Conservation (phyloP, 1,139 yeast genomes). For the Petasospora fabianii region DNA sequence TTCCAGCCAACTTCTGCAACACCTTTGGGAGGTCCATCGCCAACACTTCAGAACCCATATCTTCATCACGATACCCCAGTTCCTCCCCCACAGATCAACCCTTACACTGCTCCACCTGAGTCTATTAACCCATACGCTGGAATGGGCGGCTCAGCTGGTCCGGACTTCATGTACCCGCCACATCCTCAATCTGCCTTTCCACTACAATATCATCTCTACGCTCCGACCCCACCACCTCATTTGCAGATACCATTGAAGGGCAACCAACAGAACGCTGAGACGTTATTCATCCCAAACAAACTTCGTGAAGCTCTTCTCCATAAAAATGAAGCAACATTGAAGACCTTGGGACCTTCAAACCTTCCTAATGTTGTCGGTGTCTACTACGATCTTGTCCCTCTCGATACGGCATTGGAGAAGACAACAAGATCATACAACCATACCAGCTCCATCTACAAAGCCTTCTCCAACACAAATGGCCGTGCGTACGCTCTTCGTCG, state of each 20-base stretch:
- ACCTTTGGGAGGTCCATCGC: constrained; percentile 7
- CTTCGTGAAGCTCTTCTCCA: constrained; percentile 68
- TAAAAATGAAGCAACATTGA: constrained; percentile 79
- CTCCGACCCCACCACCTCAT: constrained; percentile 85
- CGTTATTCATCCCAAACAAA: constrained; percentile 69
- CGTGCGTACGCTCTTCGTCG: constrained; percentile 72
- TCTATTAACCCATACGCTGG: constrained; percentile 12
- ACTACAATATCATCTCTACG: constrained; percentile 81
- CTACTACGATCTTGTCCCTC: constrained; percentile 83
- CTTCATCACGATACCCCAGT: constrained; percentile 1
- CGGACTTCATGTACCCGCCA: constrained; percentile 15
- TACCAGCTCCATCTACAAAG: constrained; percentile 69
- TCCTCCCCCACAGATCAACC: constrained; percentile 9
- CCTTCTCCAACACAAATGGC: constrained; percentile 77
- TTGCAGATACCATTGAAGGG: constrained; percentile 55
- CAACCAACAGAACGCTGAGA: constrained; percentile 66
- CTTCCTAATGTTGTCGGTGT: constrained; percentile 76
- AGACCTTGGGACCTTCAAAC: constrained; percentile 56
- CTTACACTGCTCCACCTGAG: constrained; percentile 16
- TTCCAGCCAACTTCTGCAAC: constrained; percentile 31
- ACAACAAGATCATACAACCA: constrained; percentile 56
- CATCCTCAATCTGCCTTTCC: constrained; percentile 42
- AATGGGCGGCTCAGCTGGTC: constrained; percentile 9
- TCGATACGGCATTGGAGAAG: constrained; percentile 58
- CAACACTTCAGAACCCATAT: constrained; percentile 10